Evolutionary conservation across 169 alveolate species (phyloP).

Genomic region (Toxoplasma gondii): DNA sequence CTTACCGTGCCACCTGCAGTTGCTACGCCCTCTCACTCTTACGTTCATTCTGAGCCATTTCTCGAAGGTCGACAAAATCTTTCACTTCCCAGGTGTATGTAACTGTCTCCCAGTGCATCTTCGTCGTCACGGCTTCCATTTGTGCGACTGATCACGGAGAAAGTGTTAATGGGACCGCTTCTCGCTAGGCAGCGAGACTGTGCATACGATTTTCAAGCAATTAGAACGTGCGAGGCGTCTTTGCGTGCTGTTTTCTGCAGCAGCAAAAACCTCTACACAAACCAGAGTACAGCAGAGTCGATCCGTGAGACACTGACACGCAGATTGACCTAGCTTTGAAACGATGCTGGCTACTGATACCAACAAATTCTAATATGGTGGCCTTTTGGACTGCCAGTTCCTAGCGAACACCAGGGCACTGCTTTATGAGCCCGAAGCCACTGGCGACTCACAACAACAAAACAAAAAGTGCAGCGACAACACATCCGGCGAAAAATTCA

Average conservation of each 20-base stretch:
- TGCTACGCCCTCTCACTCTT: background rate
- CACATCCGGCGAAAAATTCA: background rate
- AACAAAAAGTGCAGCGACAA: background rate
- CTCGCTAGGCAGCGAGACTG: background rate
- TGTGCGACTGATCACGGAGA: background rate
- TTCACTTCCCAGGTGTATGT: conserved; percentile 64
- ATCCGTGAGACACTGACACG: background rate
- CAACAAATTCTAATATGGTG: background rate
- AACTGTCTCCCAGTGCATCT: conserved; percentile 59
- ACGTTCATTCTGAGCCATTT: conserved; percentile 67
- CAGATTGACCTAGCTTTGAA: background rate
- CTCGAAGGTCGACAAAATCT: conserved; percentile 66
- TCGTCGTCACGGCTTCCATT: conserved; percentile 61
- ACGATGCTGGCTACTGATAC: background rate
- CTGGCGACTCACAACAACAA: background rate
- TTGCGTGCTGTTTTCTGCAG: background rate
- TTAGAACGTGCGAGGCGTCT: background rate
- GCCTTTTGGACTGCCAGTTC: background rate
- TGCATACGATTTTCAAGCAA: background rate
- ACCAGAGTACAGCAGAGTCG: background rate
- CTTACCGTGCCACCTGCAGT: background rate
- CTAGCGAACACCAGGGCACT: background rate
- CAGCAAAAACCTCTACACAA: background rate
- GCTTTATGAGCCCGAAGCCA: background rate
- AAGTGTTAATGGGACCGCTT: background rate